Evolutionary conservation across 108 stramenopile genomes (phyloP).

Genomic region (Nitzschia sp.): DNA sequence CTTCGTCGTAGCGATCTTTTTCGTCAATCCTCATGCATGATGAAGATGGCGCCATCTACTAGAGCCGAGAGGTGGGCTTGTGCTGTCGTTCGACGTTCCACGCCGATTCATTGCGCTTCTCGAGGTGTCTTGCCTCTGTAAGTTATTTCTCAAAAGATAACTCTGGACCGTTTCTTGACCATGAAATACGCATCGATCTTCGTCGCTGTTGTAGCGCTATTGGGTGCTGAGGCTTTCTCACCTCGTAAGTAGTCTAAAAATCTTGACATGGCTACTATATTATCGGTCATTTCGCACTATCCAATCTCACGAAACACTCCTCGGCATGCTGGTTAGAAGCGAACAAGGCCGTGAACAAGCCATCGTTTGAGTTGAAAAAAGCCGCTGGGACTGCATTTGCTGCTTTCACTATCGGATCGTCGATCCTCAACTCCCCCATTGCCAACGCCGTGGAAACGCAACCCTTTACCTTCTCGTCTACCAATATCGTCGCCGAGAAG

Average conservation of each 20-base stretch:
- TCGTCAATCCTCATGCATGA: no score
- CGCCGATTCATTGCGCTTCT: no score
- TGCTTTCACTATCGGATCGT: conserved; percentile 46
- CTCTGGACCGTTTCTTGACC: no score
- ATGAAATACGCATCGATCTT: conserved; percentile 33
- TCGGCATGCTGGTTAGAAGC: conserved; percentile 9
- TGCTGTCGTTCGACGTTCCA: no score
- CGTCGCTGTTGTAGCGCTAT: conserved; percentile 20
- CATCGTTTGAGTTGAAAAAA: conserved; percentile 42
- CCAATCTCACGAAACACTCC: not conserved
- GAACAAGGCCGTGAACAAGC: conserved; percentile 31
- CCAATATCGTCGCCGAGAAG: conserved; percentile 65
- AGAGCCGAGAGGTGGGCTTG: no score
- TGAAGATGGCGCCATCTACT: no score
- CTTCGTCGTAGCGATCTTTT: no score
- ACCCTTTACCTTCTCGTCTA: conserved; percentile 53
- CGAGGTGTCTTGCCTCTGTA: no score
- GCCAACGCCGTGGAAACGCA: conserved; percentile 60
- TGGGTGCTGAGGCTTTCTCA: conserved; percentile 39
- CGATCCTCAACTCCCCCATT: conserved; percentile 23
- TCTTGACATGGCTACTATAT: no score
- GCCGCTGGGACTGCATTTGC: conserved; percentile 38
- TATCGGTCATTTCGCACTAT: not conserved
- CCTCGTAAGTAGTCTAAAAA: conserved; percentile 46
- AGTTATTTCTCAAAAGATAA: no score